These are phyloP conservation scores for Aspergillus glaucus DNA, from an alignment of 2,329 filamentous ascomycete species.

Conservation along the genomic window DNA sequence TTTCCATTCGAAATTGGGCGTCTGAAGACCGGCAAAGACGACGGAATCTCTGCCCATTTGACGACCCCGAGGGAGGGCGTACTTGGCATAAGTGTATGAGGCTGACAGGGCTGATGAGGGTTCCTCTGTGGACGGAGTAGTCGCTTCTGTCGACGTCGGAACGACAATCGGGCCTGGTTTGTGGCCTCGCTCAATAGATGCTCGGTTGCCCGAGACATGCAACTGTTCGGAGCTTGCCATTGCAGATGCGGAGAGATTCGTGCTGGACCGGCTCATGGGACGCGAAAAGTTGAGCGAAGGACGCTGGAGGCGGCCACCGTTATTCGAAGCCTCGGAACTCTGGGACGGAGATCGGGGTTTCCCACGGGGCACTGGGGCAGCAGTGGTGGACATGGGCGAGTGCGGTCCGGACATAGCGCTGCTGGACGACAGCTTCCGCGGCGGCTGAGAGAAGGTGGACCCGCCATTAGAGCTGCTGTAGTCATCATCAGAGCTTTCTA, in stretches of 20 bases:
- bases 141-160: constrained; percentile 16
- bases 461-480: constrained; percentile 52
- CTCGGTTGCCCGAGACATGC: constrained; percentile 34
- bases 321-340: constrained; percentile 70
- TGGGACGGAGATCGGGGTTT: constrained; percentile 76
- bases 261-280: constrained; percentile 61
- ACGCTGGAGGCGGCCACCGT: constrained; percentile 53
- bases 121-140: constrained; percentile 16
- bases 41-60: constrained; percentile 63
- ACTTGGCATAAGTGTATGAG: constrained; percentile 83
- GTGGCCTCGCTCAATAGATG: constrained; percentile 21
- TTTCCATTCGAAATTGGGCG: constrained; percentile 59
- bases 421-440: constrained; percentile 72
- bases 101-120: constrained; percentile 46
- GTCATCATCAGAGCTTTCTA: constrained; percentile 64
- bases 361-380: constrained; percentile 40
- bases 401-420: constrained; percentile 56
- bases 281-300: constrained; percentile 92
- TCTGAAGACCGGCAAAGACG: constrained; percentile 51
- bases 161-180: constrained; percentile 31
- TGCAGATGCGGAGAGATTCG: constrained; percentile 31
- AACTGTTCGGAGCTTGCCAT: constrained; percentile 22
- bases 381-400: constrained; percentile 57
- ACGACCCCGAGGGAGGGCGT: constrained; percentile 75
- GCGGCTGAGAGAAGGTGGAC: constrained; percentile 55